phyloP scores from a whole-genome alignment of 1,284 basidiomycete genomes.

The Abortiporus biennis region DNA sequence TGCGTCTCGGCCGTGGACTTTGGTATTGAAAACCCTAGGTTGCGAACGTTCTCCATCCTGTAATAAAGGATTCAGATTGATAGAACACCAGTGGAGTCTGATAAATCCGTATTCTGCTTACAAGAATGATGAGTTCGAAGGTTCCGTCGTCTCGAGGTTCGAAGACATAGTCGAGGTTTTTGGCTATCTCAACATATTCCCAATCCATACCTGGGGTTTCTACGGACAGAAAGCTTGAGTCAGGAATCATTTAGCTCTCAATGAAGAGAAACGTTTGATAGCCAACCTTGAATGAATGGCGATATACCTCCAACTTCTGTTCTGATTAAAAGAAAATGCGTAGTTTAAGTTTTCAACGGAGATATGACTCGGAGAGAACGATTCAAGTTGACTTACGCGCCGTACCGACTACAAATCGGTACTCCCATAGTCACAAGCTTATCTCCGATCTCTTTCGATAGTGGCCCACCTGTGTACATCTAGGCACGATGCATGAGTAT shows the following conservation, averaged over 20 bases:
- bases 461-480: constrained; percentile 16
- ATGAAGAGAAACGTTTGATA: too few species aligned
- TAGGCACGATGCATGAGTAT: constrained; percentile 19
- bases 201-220: constrained; percentile 13
- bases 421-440: constrained; percentile 10
- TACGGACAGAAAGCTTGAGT: not conserved
- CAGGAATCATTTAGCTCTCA: not conserved
- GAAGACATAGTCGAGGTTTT: constrained; percentile 5
- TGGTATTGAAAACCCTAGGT: constrained; percentile 14
- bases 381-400: constrained; percentile 16
- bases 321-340: too few species aligned
- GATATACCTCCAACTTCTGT: constrained; percentile 17
- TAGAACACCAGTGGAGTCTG: too few species aligned
- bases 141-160: constrained; percentile 10
- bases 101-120: constrained; percentile 1
- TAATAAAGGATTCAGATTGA: not conserved
- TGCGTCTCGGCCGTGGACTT: constrained; percentile 12
- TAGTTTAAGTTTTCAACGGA: constrained; percentile 26
- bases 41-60: constrained; percentile 1
- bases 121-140: constrained; percentile 12
- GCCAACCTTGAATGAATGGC: constrained; percentile 11
- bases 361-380: too few species aligned
- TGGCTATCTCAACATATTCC: constrained; percentile 12
- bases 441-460: constrained; percentile 14
- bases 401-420: constrained; percentile 10